phyloP scores from a whole-genome alignment of 108 stramenopile genomes.

The Chaetoceros tenuissimus region DNA sequence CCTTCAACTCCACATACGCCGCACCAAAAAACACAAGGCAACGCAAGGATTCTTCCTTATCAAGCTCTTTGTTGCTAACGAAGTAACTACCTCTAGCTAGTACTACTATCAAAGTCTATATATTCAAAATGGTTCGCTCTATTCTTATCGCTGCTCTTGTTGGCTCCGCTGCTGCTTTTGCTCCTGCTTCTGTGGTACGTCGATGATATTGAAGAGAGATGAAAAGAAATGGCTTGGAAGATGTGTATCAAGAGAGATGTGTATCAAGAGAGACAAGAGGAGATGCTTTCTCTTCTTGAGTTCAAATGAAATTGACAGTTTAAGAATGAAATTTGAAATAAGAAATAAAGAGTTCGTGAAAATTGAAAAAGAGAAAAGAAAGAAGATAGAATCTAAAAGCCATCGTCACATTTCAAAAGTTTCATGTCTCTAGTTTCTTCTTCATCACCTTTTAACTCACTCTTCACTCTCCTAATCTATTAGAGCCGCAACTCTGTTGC shows the following conservation, averaged over 20 bases:
- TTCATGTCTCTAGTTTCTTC: conserved; percentile 2
- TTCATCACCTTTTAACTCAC: background rate
- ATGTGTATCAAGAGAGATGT: background rate
- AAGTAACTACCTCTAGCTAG: too few relatives aligned
- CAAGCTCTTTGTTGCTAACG: too few relatives aligned
- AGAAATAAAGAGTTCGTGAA: background rate
- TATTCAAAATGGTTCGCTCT: conserved; percentile 6
- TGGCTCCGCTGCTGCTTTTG: conserved; percentile 74
- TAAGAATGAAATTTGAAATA: too few relatives aligned
- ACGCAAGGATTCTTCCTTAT: too few relatives aligned
- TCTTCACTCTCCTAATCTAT: conserved; percentile 6
- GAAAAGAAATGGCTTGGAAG: background rate
- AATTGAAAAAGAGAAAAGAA: background rate
- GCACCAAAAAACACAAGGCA: too few relatives aligned
- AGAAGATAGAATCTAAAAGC: background rate
- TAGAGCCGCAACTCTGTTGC: conserved; percentile 32
- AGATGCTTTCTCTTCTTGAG: too few relatives aligned
- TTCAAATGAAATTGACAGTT: background rate
- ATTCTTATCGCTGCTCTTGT: conserved; percentile 42
- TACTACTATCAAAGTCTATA: too few relatives aligned
- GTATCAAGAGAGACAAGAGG: too few relatives aligned
- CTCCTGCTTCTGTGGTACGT: conserved; percentile 46
- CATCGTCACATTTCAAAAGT: too few relatives aligned
- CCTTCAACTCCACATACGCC: too few relatives aligned
- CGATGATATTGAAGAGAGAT: background rate